A percentile compares a stretch with the other conserved stretches of the same genome.
Evolutionary conservation across 2,329 filamentous ascomycete species (phyloP).

Genomic region (Ambrosiella beaveri): DNA sequence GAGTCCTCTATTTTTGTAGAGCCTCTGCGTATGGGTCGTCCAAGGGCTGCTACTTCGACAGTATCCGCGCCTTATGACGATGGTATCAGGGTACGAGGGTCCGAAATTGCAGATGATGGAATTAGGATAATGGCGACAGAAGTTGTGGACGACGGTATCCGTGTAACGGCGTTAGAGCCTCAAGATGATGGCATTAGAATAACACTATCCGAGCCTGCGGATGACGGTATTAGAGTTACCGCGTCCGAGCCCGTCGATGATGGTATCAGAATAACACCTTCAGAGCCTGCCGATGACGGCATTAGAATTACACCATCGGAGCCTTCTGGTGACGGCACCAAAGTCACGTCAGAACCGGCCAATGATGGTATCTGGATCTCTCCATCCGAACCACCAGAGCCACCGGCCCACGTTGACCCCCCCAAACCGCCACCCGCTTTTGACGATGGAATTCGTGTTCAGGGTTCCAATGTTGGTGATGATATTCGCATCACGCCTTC

Average conservation of each 20-base stretch:
- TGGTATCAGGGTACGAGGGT: conserved; percentile 3
- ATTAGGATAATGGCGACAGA: conserved; percentile 26
- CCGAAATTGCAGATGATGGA: conserved; percentile 17
- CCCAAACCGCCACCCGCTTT: neutral
- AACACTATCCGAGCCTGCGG: neutral
- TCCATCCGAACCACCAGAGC: conserved; percentile 18
- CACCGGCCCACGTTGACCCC: conserved; percentile 14
- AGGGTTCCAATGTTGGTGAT: conserved; percentile 6
- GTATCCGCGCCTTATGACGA: conserved; percentile 16
- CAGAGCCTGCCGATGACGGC: conserved; percentile 17
- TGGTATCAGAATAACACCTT: conserved; percentile 7
- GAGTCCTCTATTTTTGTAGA: conserved; percentile 8
- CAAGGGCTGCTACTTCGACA: conserved; percentile 2
- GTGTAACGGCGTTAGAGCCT: conserved; percentile 6
- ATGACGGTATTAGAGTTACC: conserved; percentile 6
- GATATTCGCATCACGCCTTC: conserved; percentile 1
- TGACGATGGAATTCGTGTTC: conserved; percentile 19
- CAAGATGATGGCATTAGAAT: conserved; percentile 19
- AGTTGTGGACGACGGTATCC: conserved; percentile 16
- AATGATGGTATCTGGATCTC: conserved; percentile 25
- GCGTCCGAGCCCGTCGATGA: conserved; percentile 17
- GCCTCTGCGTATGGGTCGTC: conserved; percentile 5
- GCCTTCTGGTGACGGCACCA: conserved; percentile 18
- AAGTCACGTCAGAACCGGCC: no score
- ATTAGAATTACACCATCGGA: conserved; percentile 15